phyloP scores from a whole-genome alignment of 257 asterid genomes.

The Lycium barbarum region DNA sequence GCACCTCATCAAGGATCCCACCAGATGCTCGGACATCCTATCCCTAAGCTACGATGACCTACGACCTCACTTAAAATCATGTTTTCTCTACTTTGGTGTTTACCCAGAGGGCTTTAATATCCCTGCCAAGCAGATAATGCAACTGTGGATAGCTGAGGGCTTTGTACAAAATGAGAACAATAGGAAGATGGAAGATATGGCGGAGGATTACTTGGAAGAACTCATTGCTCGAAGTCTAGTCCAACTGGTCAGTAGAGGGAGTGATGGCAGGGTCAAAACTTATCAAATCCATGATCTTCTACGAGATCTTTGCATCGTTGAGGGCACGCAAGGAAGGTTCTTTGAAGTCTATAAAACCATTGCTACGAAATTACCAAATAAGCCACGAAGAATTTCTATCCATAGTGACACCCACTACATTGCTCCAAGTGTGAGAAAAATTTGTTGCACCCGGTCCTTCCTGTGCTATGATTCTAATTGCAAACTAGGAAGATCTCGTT shows the following conservation, averaged over 20 bases:
- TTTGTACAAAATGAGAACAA: constrained; percentile 33
- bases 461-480: no score
- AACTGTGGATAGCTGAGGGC: constrained; percentile 49
- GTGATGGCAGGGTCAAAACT: constrained; percentile 37
- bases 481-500: constrained; percentile 30
- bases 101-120: constrained; percentile 42
- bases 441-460: constrained; percentile 32
- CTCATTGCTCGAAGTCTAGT: constrained; percentile 40
- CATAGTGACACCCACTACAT: constrained; percentile 40
- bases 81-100: constrained; percentile 45
- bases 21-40: constrained; percentile 40
- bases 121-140: constrained; percentile 38
- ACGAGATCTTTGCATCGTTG: constrained; percentile 38
- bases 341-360: no score
- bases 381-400: constrained; percentile 33
- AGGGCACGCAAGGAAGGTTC: constrained; percentile 12
- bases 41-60: constrained; percentile 43
- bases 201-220: constrained; percentile 43
- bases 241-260: constrained; percentile 26
- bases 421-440: constrained; percentile 42
- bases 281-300: constrained; percentile 44
- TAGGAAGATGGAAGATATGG: constrained; percentile 34
- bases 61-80: constrained; percentile 40
- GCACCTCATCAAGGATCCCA: constrained; percentile 32
- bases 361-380: no score